A percentile compares a stretch with the other conserved stretches of the same genome.
Evolutionary conservation across 805 yeast species (phyloP).

Genomic region (Wickerhamomyces strasburgensis): DNA sequence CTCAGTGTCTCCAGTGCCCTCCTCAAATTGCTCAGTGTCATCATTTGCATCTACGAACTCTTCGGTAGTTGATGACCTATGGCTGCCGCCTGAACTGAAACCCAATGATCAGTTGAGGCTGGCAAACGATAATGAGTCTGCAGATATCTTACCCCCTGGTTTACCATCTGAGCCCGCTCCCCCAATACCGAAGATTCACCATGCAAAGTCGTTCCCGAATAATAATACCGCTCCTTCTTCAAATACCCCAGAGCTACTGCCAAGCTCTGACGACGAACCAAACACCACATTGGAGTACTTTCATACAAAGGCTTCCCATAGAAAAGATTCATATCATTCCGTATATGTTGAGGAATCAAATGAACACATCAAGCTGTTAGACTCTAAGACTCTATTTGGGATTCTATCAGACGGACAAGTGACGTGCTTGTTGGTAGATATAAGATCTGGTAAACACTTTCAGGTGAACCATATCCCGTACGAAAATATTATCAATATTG

Average conservation of each 20-base stretch:
- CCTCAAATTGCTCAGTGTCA: slow-evolving; percentile 2
- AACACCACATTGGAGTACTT: slow-evolving; percentile 2
- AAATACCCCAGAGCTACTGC: neutral
- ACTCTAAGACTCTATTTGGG: slow-evolving; percentile 35
- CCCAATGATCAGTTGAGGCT: slow-evolving; percentile 35
- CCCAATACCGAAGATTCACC: slow-evolving; percentile 9
- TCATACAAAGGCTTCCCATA: slow-evolving; percentile 14
- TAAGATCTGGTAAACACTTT: slow-evolving; percentile 32
- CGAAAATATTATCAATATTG: slow-evolving; percentile 34
- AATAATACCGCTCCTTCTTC: neutral
- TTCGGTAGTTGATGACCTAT: slow-evolving; percentile 24
- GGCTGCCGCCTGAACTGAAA: slow-evolving; percentile 36
- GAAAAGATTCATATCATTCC: slow-evolving; percentile 37
- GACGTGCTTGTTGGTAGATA: slow-evolving; percentile 37
- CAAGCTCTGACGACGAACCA: neutral
- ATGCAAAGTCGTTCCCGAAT: slow-evolving; percentile 11
- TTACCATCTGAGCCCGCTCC: slow-evolving; percentile 14
- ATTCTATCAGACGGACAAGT: slow-evolving; percentile 37
- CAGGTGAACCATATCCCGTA: slow-evolving; percentile 33
- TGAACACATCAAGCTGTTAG: slow-evolving; percentile 43
- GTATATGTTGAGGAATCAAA: slow-evolving; percentile 32
- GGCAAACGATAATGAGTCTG: slow-evolving; percentile 21
- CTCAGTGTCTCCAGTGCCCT: neutral
- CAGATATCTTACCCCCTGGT: slow-evolving; percentile 13
- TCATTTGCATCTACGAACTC: slow-evolving; percentile 15